Conservation (phyloP, 169 alveolate genomes). For the Pseudocohnilembus persalinus region DNA sequence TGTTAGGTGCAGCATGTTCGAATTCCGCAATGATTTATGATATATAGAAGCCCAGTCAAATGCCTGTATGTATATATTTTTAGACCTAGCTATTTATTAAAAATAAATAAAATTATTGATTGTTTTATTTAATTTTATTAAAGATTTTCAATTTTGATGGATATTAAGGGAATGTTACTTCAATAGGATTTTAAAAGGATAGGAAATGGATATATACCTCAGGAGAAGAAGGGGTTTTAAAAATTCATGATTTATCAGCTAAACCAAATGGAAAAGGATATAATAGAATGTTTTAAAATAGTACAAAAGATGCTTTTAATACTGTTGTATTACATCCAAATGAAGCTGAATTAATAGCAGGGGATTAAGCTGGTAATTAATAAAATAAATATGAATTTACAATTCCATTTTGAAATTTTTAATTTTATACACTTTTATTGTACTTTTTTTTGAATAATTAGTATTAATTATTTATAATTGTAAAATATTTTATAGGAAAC, state of each 20-base stretch:
- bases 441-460: slow-evolving; percentile 63
- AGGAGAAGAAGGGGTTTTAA: slow-evolving; percentile 75
- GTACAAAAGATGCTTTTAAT: slow-evolving; percentile 51
- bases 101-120: not conserved
- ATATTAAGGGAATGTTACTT: slow-evolving; percentile 65
- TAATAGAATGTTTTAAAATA: slow-evolving; percentile 9
- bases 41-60: not conserved
- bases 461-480: slow-evolving; percentile 20
- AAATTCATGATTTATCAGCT: slow-evolving; percentile 74
- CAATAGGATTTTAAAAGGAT: slow-evolving; percentile 71
- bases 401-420: too few species aligned
- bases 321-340: slow-evolving; percentile 73
- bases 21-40: slow-evolving; percentile 52
- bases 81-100: not conserved
- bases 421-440: too few species aligned
- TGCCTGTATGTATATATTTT: not conserved
- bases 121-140: not conserved
- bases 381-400: too few species aligned
- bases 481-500: slow-evolving; percentile 10
- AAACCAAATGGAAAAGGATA: slow-evolving; percentile 50
- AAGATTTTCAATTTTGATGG: slow-evolving; percentile 67
- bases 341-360: slow-evolving; percentile 70
- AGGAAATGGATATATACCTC: slow-evolving; percentile 71
- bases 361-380: slow-evolving; percentile 59
- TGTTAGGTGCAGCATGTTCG: slow-evolving; percentile 57